Evolutionary conservation across 805 yeast genomes (phyloP).

Genomic region (Kuraishia ogatae): DNA sequence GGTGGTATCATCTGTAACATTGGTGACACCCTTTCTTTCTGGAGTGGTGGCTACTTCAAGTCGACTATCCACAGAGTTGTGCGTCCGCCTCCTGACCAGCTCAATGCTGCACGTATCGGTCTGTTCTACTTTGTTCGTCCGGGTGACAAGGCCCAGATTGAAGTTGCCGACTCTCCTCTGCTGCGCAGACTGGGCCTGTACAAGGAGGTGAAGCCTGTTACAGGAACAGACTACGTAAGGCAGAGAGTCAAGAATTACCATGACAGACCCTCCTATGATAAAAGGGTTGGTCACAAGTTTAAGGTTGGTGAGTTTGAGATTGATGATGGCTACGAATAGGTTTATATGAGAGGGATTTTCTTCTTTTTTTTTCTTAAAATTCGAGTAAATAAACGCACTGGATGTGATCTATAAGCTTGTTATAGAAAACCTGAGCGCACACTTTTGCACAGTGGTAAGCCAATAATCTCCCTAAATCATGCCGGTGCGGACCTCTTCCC

Average conservation of each 20-base stretch:
- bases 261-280: conserved; percentile 5
- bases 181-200: conserved; percentile 24
- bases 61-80: conserved; percentile 27
- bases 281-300: conserved; percentile 18
- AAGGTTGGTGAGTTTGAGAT: conserved; percentile 22
- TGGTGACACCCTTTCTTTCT: conserved; percentile 26
- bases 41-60: conserved; percentile 28
- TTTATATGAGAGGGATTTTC: too few species aligned
- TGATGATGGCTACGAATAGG: conserved; percentile 19
- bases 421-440: too few species aligned
- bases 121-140: conserved; percentile 27
- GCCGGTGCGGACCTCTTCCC: not conserved
- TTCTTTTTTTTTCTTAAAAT: too few species aligned
- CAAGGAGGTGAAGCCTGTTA: conserved; percentile 7
- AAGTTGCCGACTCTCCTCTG: conserved; percentile 24
- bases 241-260: conserved; percentile 2
- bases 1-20: conserved; percentile 26
- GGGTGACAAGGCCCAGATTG: conserved; percentile 21
- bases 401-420: not conserved
- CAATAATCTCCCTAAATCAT: not conserved
- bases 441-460: too few species aligned
- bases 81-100: conserved; percentile 27
- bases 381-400: not conserved
- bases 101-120: conserved; percentile 21
- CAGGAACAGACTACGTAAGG: conserved; percentile 1